Conservation (phyloP, 768 basidiomycete genomes). For the Myochromella boudieri region DNA sequence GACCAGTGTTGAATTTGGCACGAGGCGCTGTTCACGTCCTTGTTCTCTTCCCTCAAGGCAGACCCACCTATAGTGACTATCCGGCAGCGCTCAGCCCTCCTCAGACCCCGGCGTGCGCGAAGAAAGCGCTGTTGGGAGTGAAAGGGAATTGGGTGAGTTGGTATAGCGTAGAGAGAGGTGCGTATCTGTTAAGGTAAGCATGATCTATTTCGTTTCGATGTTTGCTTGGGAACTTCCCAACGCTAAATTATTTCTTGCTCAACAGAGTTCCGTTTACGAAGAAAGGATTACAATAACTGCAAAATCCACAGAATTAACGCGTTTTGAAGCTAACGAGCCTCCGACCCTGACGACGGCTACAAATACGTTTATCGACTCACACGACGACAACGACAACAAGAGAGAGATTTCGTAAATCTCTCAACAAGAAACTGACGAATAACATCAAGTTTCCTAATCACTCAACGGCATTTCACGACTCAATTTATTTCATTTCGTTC, state of each 20-base stretch:
- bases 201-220: neutral
- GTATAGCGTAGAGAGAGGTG: conserved; percentile 20
- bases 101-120: conserved; percentile 12
- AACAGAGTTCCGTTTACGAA: conserved; percentile 18
- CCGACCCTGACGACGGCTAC: conserved; percentile 14
- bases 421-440: conserved; percentile 8
- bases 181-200: conserved; percentile 15
- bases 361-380: conserved; percentile 12
- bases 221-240: too few relatives aligned
- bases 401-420: neutral
- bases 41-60: conserved; percentile 17
- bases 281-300: conserved; percentile 9
- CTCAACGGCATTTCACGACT: conserved; percentile 11
- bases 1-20: conserved; percentile 14
- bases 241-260: conserved; percentile 3
- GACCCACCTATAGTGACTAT: conserved; percentile 18
- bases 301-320: conserved; percentile 26
- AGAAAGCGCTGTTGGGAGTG: conserved; percentile 12
- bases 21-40: conserved; percentile 5
- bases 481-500: too few relatives aligned
- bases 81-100: too few relatives aligned
- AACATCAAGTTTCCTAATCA: conserved; percentile 10
- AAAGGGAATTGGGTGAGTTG: conserved; percentile 17
- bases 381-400: conserved; percentile 14
- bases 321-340: conserved; percentile 22